These are phyloP conservation scores for Fomitopsis pulvina DNA, from an alignment of 768 basidiomycete species.

Conservation along the genomic window DNA sequence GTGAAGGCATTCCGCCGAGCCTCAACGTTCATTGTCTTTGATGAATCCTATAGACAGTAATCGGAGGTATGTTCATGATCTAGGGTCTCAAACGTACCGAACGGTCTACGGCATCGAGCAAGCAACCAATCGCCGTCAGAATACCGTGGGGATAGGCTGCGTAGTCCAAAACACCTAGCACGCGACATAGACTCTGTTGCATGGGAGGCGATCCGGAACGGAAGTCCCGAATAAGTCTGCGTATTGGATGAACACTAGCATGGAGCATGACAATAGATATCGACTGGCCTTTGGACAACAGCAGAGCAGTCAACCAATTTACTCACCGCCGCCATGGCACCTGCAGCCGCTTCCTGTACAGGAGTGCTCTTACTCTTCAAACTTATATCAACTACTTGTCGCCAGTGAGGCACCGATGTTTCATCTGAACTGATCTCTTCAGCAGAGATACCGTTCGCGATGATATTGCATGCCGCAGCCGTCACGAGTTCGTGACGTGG, in stretches of 20 bases:
- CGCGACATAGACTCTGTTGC: slow-evolving; percentile 69
- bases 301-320: slow-evolving; percentile 56
- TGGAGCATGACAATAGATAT: slow-evolving; percentile 6
- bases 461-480: slow-evolving; percentile 63
- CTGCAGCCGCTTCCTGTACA: slow-evolving; percentile 76
- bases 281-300: slow-evolving; percentile 69
- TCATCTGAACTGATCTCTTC: slow-evolving; percentile 38
- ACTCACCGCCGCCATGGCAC: slow-evolving; percentile 65
- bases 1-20: slow-evolving; percentile 49
- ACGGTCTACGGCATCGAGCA: slow-evolving; percentile 53
- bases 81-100: slow-evolving; percentile 33
- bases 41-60: slow-evolving; percentile 24
- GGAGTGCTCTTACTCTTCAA: slow-evolving; percentile 56
- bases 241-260: neutral
- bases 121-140: slow-evolving; percentile 44
- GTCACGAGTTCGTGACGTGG: slow-evolving; percentile 68
- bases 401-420: slow-evolving; percentile 51
- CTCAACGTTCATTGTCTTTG: slow-evolving; percentile 42
- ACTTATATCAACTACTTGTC: slow-evolving; percentile 59
- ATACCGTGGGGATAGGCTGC: slow-evolving; percentile 46
- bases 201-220: slow-evolving; percentile 40
- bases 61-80: slow-evolving; percentile 9
- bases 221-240: slow-evolving; percentile 61
- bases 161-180: slow-evolving; percentile 69
- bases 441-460: slow-evolving; percentile 58